A percentile compares a stretch with the other conserved stretches of the same genome.
phyloP scores from a whole-genome alignment of 345 rosid species.

The Heritiera littoralis region DNA sequence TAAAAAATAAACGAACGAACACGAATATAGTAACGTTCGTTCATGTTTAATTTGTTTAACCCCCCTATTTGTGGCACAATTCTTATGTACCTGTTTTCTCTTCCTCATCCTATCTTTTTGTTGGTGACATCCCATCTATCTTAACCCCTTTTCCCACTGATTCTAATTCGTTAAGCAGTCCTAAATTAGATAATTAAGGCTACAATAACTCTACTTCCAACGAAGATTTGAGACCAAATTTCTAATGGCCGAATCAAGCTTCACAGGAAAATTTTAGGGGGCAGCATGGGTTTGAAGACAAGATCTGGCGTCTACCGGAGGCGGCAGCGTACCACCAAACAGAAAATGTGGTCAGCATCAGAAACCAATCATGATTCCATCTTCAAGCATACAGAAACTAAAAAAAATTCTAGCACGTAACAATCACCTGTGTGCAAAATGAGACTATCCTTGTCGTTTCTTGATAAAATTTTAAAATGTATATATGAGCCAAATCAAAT shows the following conservation, averaged over 20 bases:
- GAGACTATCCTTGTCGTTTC: neutral
- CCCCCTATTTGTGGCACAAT: neutral
- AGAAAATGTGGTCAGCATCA: neutral
- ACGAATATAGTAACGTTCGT: too few relatives aligned
- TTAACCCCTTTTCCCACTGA: neutral
- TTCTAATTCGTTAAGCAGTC: neutral
- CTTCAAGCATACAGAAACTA: neutral
- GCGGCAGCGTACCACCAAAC: neutral
- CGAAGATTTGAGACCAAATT: neutral
- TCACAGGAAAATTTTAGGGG: neutral
- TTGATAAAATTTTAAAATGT: neutral
- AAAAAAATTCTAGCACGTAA: neutral
- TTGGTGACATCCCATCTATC: neutral
- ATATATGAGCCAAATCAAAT: neutral
- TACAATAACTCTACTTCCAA: neutral
- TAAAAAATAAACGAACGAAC: too few relatives aligned
- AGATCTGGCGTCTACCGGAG: neutral
- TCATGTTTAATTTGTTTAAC: too few relatives aligned
- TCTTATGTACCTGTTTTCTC: neutral
- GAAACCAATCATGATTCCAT: neutral
- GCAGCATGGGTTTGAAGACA: neutral
- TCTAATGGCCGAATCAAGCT: neutral
- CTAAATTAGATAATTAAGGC: neutral
- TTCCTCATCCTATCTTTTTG: neutral
- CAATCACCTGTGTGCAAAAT: neutral